phyloP scores from a whole-genome alignment of 176 grass and related monocot genomes.

The Triticum timopheevii region DNA sequence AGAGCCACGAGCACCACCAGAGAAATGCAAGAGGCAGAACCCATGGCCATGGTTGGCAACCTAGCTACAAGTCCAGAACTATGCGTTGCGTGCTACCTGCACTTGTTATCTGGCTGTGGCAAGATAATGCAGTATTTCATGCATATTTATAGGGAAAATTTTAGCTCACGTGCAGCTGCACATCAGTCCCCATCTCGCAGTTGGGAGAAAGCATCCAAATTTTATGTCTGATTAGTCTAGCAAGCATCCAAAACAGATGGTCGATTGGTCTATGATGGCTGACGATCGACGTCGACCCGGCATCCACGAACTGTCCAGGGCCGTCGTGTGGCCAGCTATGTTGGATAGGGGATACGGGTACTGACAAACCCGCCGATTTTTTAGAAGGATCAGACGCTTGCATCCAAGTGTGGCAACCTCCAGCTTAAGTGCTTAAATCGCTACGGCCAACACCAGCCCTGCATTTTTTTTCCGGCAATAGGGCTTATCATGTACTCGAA shows the following conservation, averaged over 20 bases:
- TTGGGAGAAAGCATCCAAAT: neutral
- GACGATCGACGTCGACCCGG: neutral
- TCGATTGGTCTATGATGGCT: neutral
- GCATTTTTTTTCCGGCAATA: neutral
- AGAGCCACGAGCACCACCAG: constrained; percentile 19
- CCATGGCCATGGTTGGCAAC: constrained; percentile 14
- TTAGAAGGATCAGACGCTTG: neutral
- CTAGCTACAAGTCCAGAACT: neutral
- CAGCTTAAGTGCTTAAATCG: neutral
- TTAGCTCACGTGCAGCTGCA: neutral
- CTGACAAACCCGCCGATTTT: neutral
- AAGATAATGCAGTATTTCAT: neutral
- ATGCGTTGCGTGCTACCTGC: neutral
- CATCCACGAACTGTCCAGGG: neutral
- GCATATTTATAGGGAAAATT: constrained; percentile 35
- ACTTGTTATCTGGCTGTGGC: constrained; percentile 7
- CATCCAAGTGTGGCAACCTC: neutral
- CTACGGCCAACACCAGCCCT: neutral
- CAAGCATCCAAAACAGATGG: neutral
- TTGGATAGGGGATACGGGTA: neutral
- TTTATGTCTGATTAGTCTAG: neutral
- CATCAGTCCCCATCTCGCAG: neutral
- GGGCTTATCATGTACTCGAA: neutral
- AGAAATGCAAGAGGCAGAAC: neutral
- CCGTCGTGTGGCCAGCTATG: constrained; percentile 1